Evolutionary conservation across 2,329 filamentous ascomycete genomes (phyloP), one percentile per base, ranked within the genome.

Genomic region (Hymenoscyphus fraxineus): DNA sequence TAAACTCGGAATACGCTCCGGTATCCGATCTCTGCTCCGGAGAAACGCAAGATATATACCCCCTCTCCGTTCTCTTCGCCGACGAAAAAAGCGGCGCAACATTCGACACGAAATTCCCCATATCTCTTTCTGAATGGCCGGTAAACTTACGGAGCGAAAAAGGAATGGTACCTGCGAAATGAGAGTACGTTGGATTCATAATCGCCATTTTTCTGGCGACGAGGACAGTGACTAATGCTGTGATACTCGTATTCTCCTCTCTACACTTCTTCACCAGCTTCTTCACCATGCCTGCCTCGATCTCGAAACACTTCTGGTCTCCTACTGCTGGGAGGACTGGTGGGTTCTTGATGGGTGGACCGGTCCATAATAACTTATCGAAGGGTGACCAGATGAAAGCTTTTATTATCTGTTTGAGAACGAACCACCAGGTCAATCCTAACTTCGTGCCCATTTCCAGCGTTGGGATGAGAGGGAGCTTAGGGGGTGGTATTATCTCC

Each of bases 351-450:
- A 70, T 63, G 6, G 41, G 65, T 19, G 67, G 60, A 6, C 67
- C 68, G 5, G 66, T 54, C 65, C 64, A 71, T 12, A 51, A 38
- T 2, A 61, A 19, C 6, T 56, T 31, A 38, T 69, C 66, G 22
- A 58, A 16, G 9, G 67, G 64, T 27, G 60, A 41, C 38, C 65
- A 71, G 54, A 71, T 61, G 61, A 80, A 73, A 47, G 77, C 74
- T n/a, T 70, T 67, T 77, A 80, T 81, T 2, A 84, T 69, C 4
- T 75, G 75, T 6, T 68, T 70, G 38, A 79, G 69, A 64, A 83
- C 73, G 69, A 78, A 84, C 10, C 65, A 64, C 55, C 76, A 75
- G 6, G 79, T 80, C 12, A 75, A 72, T 0, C 76, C 73, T 40
- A 75, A 73, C 47, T 69, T 66, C 1, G 66, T 66, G 0, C 60